Evolutionary conservation across 169 alveolate species (phyloP).

Genomic region (Perkinsus chesapeaki): DNA sequence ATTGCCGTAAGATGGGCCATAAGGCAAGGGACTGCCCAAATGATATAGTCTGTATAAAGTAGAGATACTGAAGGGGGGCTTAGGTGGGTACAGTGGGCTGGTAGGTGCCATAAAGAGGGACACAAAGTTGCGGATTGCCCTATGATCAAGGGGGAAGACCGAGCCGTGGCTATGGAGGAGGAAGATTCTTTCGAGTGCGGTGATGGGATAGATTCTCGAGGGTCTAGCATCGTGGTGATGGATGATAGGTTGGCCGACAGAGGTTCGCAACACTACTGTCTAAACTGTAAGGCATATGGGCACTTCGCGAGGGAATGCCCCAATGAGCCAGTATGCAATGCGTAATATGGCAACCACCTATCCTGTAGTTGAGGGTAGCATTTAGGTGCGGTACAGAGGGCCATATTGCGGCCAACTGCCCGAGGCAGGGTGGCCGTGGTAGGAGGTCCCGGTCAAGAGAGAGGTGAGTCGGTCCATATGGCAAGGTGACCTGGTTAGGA

Average conservation of each 20-base stretch:
- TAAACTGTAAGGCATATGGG: not conserved
- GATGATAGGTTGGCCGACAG: not conserved
- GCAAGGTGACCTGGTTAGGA: not conserved
- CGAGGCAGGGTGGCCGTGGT: not conserved
- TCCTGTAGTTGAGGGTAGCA: not conserved
- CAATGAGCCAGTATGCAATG: not conserved
- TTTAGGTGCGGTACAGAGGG: not conserved
- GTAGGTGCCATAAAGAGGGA: not conserved
- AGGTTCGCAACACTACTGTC: not conserved
- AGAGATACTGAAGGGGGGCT: not conserved
- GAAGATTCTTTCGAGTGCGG: not conserved
- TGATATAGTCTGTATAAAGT: not conserved
- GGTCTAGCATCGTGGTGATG: not conserved
- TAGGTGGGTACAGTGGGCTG: not conserved
- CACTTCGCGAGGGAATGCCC: not conserved
- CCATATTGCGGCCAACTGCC: not conserved
- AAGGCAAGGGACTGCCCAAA: not conserved
- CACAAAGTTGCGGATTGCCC: not conserved
- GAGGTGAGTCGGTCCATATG: not conserved
- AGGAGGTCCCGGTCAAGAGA: not conserved
- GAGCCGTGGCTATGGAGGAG: not conserved
- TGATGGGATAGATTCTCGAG: not conserved
- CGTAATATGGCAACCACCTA: not conserved
- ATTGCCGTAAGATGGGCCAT: not conserved
- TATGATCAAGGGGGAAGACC: not conserved